Percentiles rank a stretch among this genome's conserved stretches.
These are phyloP conservation scores for Thielaviopsis euricoi DNA, from an alignment of 2,329 filamentous ascomycete species.

Conservation along the genomic window DNA sequence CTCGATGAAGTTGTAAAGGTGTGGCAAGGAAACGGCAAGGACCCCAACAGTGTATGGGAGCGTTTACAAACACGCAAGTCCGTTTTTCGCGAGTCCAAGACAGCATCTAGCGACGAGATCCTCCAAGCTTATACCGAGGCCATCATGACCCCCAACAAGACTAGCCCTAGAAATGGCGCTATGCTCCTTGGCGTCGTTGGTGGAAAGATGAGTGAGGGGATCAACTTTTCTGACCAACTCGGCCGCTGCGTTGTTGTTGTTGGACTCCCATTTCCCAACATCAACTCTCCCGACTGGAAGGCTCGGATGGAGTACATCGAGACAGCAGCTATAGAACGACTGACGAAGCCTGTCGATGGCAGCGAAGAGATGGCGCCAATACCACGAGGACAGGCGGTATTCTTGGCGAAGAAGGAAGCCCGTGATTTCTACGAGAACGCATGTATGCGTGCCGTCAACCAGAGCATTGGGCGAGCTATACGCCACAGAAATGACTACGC, in stretches of 20 bases:
- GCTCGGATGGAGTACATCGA: slow-evolving; percentile 82
- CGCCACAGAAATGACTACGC: slow-evolving; percentile 80
- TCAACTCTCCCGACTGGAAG: slow-evolving; percentile 79
- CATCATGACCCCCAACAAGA: slow-evolving; percentile 28
- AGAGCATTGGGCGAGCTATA: slow-evolving; percentile 87
- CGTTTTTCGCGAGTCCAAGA: slow-evolving; percentile 42
- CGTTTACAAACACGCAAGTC: slow-evolving; percentile 41
- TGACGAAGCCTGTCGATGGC: slow-evolving; percentile 4
- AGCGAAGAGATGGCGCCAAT: background rate
- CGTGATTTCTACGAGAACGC: slow-evolving; percentile 83
- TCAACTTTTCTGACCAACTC: slow-evolving; percentile 88
- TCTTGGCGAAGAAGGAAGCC: slow-evolving; percentile 37
- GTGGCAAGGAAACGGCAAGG: slow-evolving; percentile 34
- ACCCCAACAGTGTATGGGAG: slow-evolving; percentile 36
- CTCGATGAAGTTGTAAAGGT: slow-evolving; percentile 53
- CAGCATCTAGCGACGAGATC: slow-evolving; percentile 46
- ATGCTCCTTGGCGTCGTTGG: slow-evolving; percentile 82
- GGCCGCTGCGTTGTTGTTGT: slow-evolving; percentile 85
- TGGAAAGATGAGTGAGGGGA: slow-evolving; percentile 90
- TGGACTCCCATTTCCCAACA: slow-evolving; percentile 83
- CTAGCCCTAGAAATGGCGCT: slow-evolving; percentile 39
- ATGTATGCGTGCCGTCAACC: slow-evolving; percentile 93
- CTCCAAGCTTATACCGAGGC: slow-evolving; percentile 56
- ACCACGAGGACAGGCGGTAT: slow-evolving; percentile 15
- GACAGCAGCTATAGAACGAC: slow-evolving; percentile 17